Evolutionary conservation across 2,329 filamentous ascomycete species (phyloP), one percentile per base, ranked within the genome.

Genomic region (Cercospora sojina): DNA sequence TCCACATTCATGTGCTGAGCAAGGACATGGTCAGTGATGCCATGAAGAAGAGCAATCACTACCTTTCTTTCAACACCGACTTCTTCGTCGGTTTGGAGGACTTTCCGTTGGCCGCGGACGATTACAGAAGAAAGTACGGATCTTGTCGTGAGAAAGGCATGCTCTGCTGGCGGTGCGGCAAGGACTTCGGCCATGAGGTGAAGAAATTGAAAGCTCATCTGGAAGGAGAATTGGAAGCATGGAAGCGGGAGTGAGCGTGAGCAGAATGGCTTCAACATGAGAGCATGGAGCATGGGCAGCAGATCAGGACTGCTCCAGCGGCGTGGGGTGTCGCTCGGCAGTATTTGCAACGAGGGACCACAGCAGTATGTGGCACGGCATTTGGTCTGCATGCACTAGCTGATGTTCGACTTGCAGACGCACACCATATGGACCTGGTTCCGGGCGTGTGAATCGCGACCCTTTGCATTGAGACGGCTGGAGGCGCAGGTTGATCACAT

Each of bases 1-100:
- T 98, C 63, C 95, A 99, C 79, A 84, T 98, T 3, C 95, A 99
- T 78, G 87, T 98, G 31, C 80, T 98, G 65, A 92, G 91, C 43
- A 83, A 87, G 18, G 95, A 99, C 77, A 90, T 91, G 83, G 84
- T 87, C 73, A 92, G 90, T 41, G 84, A 86, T 10, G 85, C 84
- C 55, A 71, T 97, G 78, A 91, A 89, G 80, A 88, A 94, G 76
- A 85, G 88, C 70, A 94, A 93, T 77, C 95, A 98, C 80, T 98
- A 97, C 80, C 92, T 95, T 75, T 95, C 91, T 70, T 98, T 98
- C 79, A 88, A 87, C 32, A 96, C 93, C 61, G 86, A 86, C 3
- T 99, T 98, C 77, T 86, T 99, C 23, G 86, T 98, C 12, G 83
- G 85, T 16, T 74, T 98, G 27, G 88, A 88, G 23, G 91, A 93